Evolutionary conservation across 1,284 basidiomycete species (phyloP), one percentile per base, ranked within the genome.

Genomic region (Xerocomus nothofagi): DNA sequence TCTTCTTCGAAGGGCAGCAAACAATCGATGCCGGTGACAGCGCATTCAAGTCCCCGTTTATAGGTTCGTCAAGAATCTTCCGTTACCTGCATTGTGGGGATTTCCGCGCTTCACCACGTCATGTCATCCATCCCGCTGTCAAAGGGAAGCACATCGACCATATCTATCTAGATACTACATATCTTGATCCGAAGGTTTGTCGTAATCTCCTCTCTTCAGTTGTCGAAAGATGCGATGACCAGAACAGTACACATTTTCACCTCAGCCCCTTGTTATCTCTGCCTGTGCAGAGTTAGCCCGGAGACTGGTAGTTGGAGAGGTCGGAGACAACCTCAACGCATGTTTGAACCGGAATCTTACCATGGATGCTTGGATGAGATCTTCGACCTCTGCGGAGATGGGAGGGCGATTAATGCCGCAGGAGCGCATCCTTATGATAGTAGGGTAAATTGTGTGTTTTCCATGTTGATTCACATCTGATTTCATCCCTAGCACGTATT

Each of bases 11-110:
- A 69, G 96, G 96, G 0, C 80, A 71, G 21, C 95, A 97, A 66
- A 98, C 93, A 0, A 72, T 87, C 39, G 77, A 95, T 61, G 91
- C 93, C 1, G 93, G 93, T 0, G 91, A 93, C 62, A 89, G 85
- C 41, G 68, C 73, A 9, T 86, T 83, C 73, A 85, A 81, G 56
- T 88, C 86, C 1, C 74, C 81, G 0, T 84, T 76, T 53, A 76
- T 93, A 6, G 91, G 91, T 2, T 84, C 85, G 11, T 69, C 76
- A 24, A 79, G 78, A 49, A 71, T 77, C 0, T 98, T 94, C 65
- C 80, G 93, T 20, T 98, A 98, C 65, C 77, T 99, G 3, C 96
- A 99, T 61, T 99, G 97, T 57, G 96, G 96, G 0, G 96, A 98
- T 68, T 93, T 95, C 61, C 80, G 93, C 51, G 91, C 92, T 36